These are phyloP conservation scores for Atkinsonella texensis DNA, from an alignment of 2,329 filamentous ascomycete genomes.

Conservation along the genomic window DNA sequence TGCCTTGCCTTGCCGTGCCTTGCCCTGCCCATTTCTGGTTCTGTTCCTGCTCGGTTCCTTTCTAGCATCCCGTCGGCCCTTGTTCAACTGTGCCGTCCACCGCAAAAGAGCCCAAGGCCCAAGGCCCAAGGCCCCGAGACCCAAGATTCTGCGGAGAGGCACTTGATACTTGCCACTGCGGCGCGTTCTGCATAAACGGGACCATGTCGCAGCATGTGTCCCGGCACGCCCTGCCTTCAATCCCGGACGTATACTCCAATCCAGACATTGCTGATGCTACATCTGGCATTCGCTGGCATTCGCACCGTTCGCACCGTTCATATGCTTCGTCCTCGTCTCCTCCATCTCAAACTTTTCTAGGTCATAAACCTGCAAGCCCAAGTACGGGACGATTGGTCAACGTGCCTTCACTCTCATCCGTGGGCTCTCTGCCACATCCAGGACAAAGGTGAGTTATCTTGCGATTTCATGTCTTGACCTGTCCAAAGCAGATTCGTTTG, in stretches of 20 bases:
- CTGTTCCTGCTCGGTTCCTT: neutral
- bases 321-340: slow-evolving; percentile 10
- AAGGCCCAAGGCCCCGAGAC: neutral
- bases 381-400: slow-evolving; percentile 27
- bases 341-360: slow-evolving; percentile 13
- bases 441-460: slow-evolving; percentile 15
- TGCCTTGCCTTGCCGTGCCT: neutral
- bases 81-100: neutral
- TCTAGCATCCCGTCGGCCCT: neutral
- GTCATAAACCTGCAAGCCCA: slow-evolving; percentile 30
- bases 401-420: slow-evolving; percentile 10
- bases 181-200: slow-evolving; percentile 13
- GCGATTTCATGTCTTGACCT: neutral
- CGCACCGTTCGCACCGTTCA: neutral
- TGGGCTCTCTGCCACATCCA: slow-evolving; percentile 14
- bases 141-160: slow-evolving; percentile 5
- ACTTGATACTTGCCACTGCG: slow-evolving; percentile 7
- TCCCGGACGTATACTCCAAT: slow-evolving; percentile 8
- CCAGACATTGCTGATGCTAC: slow-evolving; percentile 2
- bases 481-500: neutral
- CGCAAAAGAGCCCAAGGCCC: neutral
- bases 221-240: slow-evolving; percentile 29
- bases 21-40: neutral
- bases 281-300: slow-evolving; percentile 1
- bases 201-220: slow-evolving; percentile 43